Base-by-base conservation (phyloP, 192 early-diverging fungal genomes). In the Coemansia sp. region DNA sequence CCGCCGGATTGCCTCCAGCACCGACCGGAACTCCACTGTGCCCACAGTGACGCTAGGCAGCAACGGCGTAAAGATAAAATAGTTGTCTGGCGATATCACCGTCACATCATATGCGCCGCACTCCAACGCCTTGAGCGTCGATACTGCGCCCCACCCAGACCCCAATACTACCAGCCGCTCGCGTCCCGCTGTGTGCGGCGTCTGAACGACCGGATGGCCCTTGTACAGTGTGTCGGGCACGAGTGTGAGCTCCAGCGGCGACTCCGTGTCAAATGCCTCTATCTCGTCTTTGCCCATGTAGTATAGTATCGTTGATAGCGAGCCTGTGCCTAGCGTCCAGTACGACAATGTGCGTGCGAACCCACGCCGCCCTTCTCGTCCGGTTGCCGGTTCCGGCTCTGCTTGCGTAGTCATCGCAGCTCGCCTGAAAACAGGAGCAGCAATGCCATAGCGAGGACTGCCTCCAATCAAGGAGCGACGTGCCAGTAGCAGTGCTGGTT, bases 1-100 rank as follows among this genome's bases (percentile, higher is more conserved):
- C 74, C 91, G 95, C 30, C 95, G 91, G 37, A 95, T 88, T 17
- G 94, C 91, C 76, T 93, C 89, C 76, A 96, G 88, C 75, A 97
- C 91, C 26, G 89, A 91, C 40, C 94, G 85, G 49, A 94, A 85
- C 73, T 96, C 94, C 38, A 97, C 86, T 0, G 94, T 96, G 65
- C 95, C 95, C 16, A 93, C 92, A 2, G 95, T 96, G 55, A 87
- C 89, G 64, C 86, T 89, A 35, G 89, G 87, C 69, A 91, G 74
- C 72, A 93, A 76, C 55, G 90, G 89, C 53, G 92, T 87, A 66
- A 89, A 90, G 62, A 97, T 85, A 78, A 97, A 97, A 79, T 96
- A 97, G 85, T 95, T 96, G 64, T 92, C 85, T 26, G 94, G 93
- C 19, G 89, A 91, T 1, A 94, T 86, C 1, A 93, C 84, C 5